Conservation (phyloP, 179 eudicot genomes). For the Sideroxylon spinosum region DNA sequence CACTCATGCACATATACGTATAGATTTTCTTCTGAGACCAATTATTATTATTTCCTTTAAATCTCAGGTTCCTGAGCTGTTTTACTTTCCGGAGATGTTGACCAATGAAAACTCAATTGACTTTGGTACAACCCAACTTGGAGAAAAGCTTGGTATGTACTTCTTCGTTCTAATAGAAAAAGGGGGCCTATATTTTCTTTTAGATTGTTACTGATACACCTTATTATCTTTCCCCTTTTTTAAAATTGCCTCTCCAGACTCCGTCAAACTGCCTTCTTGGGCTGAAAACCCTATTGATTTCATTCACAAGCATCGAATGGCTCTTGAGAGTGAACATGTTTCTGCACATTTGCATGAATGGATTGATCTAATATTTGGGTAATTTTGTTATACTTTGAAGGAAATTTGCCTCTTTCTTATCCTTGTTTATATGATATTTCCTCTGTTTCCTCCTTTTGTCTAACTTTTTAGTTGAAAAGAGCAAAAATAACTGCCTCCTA, state of each 20-base stretch:
- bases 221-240: background rate
- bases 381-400: conserved; percentile 19
- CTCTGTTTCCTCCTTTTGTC: background rate
- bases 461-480: background rate
- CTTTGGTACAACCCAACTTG: conserved; percentile 93
- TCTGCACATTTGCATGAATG: conserved; percentile 98
- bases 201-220: background rate
- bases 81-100: conserved; percentile 90
- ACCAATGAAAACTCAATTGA: conserved; percentile 83
- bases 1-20: background rate
- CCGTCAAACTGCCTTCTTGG: conserved; percentile 91
- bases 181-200: background rate
- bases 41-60: background rate
- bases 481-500: background rate
- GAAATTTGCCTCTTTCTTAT: background rate
- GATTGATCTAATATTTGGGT: conserved; percentile 99
- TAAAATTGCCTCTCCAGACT: conserved; percentile 40
- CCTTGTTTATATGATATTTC: background rate
- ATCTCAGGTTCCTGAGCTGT: conserved; percentile 89
- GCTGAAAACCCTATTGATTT: conserved; percentile 87
- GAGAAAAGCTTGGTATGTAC: conserved; percentile 83
- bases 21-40: background rate
- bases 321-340: conserved; percentile 97
- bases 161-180: conserved; percentile 7
- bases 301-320: conserved; percentile 88